These are phyloP conservation scores for Candida maris DNA, from an alignment of 805 yeast species.

Conservation along the genomic window DNA sequence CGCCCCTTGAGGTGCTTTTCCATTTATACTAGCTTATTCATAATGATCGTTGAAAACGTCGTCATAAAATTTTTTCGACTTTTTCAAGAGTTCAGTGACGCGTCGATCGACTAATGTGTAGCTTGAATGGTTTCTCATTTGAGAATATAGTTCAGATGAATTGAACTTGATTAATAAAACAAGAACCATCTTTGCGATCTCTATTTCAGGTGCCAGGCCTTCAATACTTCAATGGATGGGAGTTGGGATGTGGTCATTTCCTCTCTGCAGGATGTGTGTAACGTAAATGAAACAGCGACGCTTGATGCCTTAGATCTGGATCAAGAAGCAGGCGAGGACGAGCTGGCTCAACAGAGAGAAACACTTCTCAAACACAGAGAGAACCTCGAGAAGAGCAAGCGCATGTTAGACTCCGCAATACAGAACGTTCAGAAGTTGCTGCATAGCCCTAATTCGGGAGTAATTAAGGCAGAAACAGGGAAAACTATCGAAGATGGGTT, in stretches of 20 bases:
- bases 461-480: neutral
- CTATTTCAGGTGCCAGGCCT: neutral
- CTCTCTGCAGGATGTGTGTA: constrained; percentile 65
- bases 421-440: constrained; percentile 48
- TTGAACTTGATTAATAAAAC: too few relatives aligned
- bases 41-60: too few relatives aligned
- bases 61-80: too few relatives aligned
- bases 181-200: neutral
- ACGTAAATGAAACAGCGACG: constrained; percentile 51
- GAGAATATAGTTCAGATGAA: too few relatives aligned
- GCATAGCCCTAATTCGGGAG: neutral
- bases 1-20: too few relatives aligned
- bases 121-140: too few relatives aligned
- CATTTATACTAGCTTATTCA: too few relatives aligned
- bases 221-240: constrained; percentile 40
- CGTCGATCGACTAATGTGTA: too few relatives aligned
- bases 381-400: constrained; percentile 51
- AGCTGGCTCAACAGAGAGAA: constrained; percentile 29
- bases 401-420: constrained; percentile 39
- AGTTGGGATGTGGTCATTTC: constrained; percentile 68
- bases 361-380: constrained; percentile 50
- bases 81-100: too few relatives aligned
- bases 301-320: constrained; percentile 40
- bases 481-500: neutral
- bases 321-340: constrained; percentile 29